phyloP scores from a whole-genome alignment of 352 stramenopile genomes.

The Thalassiosira exigua region DNA sequence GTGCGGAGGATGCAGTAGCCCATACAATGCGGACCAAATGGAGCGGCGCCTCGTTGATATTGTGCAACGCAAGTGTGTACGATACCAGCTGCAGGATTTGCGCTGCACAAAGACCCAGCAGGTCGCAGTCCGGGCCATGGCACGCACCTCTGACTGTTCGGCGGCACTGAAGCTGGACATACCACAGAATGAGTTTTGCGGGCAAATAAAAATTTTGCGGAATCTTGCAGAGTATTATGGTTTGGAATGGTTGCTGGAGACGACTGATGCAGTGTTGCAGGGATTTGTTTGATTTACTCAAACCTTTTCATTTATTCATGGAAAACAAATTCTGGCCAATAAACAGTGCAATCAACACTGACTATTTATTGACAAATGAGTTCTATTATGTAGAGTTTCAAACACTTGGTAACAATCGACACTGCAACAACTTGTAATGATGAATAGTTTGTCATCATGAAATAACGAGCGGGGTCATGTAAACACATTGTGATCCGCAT shows the following conservation, averaged over 20 bases:
- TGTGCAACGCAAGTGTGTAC: constrained; percentile 88
- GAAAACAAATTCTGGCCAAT: no score
- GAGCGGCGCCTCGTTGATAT: constrained; percentile 92
- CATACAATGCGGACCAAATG: constrained; percentile 90
- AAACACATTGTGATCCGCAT: no score
- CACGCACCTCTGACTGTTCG: constrained; percentile 67
- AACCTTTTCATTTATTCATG: no score
- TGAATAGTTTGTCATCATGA: no score
- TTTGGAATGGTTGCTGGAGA: constrained; percentile 81
- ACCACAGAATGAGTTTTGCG: constrained; percentile 49
- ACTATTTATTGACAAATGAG: no score
- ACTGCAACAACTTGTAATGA: no score
- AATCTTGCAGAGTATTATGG: constrained; percentile 76
- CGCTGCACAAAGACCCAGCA: constrained; percentile 82
- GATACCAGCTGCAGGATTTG: constrained; percentile 92
- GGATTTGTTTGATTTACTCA: constrained; percentile 47
- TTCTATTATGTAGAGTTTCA: no score
- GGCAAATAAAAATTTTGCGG: constrained; percentile 64
- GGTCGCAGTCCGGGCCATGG: constrained; percentile 66
- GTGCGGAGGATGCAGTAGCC: constrained; percentile 91
- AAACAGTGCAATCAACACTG: no score
- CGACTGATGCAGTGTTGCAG: constrained; percentile 62
- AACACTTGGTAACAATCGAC: no score
- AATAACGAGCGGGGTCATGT: no score
- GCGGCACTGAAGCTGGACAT: constrained; percentile 78